Percentiles rank a stretch among this genome's conserved stretches.
Conservation (phyloP, 177 flowering plant species). For the Vitis hybrid region DNA sequence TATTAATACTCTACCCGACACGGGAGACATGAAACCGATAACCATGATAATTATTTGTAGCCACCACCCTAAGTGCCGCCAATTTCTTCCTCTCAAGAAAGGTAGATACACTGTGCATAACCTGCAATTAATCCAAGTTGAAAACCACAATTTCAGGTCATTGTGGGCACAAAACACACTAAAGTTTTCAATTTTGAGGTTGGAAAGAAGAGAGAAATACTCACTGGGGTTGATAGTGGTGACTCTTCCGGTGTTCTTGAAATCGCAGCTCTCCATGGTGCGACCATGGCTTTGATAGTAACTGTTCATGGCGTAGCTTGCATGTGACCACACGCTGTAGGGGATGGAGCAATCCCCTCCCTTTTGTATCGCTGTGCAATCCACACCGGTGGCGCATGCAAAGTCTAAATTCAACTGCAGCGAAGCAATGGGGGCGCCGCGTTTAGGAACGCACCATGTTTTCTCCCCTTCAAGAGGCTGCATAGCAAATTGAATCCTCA, state of each 20-base stretch:
- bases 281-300: slow-evolving; percentile 58
- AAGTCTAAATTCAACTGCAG: slow-evolving; percentile 69
- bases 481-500: too few relatives aligned
- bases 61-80: too few relatives aligned
- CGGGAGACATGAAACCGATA: too few relatives aligned
- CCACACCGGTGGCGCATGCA: slow-evolving; percentile 59
- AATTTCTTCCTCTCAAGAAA: too few relatives aligned
- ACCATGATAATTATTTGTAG: too few relatives aligned
- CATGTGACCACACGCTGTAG: slow-evolving; percentile 58
- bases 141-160: too few relatives aligned
- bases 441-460: slow-evolving; percentile 68
- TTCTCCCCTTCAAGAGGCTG: slow-evolving; percentile 3
- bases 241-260: slow-evolving; percentile 48
- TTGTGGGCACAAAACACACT: neutral
- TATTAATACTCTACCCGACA: too few relatives aligned
- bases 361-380: slow-evolving; percentile 60
- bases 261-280: slow-evolving; percentile 56
- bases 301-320: slow-evolving; percentile 77
- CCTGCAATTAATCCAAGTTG: too few relatives aligned
- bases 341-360: slow-evolving; percentile 75
- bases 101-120: too few relatives aligned
- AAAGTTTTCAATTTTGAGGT: too few relatives aligned
- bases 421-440: slow-evolving; percentile 42
- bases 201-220: slow-evolving; percentile 8
- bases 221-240: slow-evolving; percentile 62